These are phyloP conservation scores for Fragaria iinumae DNA, from an alignment of 306 rosid species.

Conservation along the genomic window DNA sequence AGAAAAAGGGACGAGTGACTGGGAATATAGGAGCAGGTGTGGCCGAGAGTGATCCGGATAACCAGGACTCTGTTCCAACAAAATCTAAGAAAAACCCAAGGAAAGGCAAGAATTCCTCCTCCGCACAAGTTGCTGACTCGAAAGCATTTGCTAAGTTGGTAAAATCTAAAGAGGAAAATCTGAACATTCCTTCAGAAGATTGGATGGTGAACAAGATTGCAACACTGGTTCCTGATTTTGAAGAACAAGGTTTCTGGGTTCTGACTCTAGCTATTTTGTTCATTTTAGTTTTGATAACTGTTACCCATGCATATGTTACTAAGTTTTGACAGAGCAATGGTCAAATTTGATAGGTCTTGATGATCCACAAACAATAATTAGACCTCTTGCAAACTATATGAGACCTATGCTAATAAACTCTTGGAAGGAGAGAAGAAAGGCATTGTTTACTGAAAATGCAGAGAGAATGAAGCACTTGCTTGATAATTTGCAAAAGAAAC, in stretches of 20 bases:
- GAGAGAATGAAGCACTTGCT: slow-evolving; percentile 71
- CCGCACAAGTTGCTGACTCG: slow-evolving; percentile 51
- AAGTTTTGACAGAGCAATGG: slow-evolving; percentile 35
- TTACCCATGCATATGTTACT: slow-evolving; percentile 13
- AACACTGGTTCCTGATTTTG: slow-evolving; percentile 69
- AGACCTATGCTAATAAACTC: slow-evolving; percentile 73
- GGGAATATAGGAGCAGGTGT: slow-evolving; percentile 41
- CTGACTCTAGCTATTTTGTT: slow-evolving; percentile 28
- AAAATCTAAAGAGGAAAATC: slow-evolving; percentile 65
- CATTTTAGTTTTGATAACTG: slow-evolving; percentile 16
- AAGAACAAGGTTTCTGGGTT: slow-evolving; percentile 73
- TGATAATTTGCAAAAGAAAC: slow-evolving; percentile 80
- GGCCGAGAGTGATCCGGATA: slow-evolving; percentile 63
- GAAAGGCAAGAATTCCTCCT: slow-evolving; percentile 70
- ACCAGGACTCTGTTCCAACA: slow-evolving; percentile 54
- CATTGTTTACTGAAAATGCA: slow-evolving; percentile 68
- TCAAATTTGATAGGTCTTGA: slow-evolving; percentile 57
- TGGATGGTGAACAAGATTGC: slow-evolving; percentile 84
- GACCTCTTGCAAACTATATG: slow-evolving; percentile 67
- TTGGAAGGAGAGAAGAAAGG: slow-evolving; percentile 86
- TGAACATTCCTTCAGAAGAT: slow-evolving; percentile 73
- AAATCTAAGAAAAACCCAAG: slow-evolving; percentile 89
- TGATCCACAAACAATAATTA: slow-evolving; percentile 63
- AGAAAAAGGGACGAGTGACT: slow-evolving; percentile 68
- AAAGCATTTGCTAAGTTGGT: slow-evolving; percentile 60